Conservation (phyloP, 2,329 filamentous ascomycete genomes). For the Lachnellula occidentalis region DNA sequence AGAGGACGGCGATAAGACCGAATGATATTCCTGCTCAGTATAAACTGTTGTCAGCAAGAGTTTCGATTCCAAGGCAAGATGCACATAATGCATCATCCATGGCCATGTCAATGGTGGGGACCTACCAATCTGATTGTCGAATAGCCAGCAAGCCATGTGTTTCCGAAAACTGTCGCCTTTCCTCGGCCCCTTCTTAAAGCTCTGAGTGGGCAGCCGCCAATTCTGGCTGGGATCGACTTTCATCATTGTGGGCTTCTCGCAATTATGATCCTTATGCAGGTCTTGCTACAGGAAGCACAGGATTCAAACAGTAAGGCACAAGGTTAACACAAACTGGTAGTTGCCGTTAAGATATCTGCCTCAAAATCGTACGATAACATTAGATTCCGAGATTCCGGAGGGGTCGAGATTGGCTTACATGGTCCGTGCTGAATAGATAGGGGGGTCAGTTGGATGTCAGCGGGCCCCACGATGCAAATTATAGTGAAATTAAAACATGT, state of each 20-base stretch:
- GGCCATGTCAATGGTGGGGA: background rate
- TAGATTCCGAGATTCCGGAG: background rate
- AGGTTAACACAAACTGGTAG: no score
- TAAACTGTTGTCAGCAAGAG: background rate
- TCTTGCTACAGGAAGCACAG: background rate
- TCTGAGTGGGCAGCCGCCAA: no score
- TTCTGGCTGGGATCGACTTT: background rate
- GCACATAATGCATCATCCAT: background rate
- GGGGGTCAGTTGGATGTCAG: no score
- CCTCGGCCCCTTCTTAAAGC: no score
- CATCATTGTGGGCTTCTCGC: background rate
- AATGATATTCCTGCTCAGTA: slow-evolving; percentile 63
- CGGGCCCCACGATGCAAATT: no score
- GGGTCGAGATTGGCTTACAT: background rate
- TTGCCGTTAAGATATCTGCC: no score
- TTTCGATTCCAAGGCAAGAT: background rate
- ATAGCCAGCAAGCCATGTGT: background rate
- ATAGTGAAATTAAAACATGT: no score
- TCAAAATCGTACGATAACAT: background rate
- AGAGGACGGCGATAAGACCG: slow-evolving; percentile 74
- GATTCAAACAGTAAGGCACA: no score
- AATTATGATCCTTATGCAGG: background rate
- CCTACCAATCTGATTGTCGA: background rate
- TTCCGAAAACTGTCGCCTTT: no score
- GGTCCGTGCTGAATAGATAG: no score